A percentile compares a stretch with the other conserved stretches of the same genome.
phyloP scores from a whole-genome alignment of 345 rosid species.

The Gossypium rotundifolium region DNA sequence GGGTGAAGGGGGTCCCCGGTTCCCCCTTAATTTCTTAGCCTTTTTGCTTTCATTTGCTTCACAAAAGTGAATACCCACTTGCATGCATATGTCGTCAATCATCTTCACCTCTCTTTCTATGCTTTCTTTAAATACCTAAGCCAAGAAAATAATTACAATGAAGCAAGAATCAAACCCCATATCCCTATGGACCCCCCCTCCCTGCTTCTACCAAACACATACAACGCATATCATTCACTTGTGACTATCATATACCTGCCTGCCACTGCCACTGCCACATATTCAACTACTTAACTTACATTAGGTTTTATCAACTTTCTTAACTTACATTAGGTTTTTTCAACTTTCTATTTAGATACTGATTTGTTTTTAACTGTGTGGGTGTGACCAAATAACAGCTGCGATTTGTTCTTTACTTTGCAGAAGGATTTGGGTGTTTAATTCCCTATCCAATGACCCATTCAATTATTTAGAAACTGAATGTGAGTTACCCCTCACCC shows the following conservation, averaged over 20 bases:
- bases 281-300: neutral
- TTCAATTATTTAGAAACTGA: neutral
- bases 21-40: neutral
- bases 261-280: neutral
- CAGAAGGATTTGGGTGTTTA: no score
- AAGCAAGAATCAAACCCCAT: neutral
- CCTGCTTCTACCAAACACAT: neutral
- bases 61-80: neutral
- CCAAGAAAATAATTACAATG: neutral
- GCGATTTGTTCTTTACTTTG: no score
- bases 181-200: neutral
- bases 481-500: neutral
- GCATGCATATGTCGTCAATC: neutral
- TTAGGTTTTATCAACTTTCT: neutral
- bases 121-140: neutral
- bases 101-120: neutral
- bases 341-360: neutral
- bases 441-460: no score
- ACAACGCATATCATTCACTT: neutral
- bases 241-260: neutral
- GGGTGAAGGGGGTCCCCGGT: constrained; percentile 5
- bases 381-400: no score
- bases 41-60: neutral
- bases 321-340: neutral
- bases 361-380: no score